Base-by-base conservation (phyloP, 805 yeast species). In the Barnettozyma sp. region DNA sequence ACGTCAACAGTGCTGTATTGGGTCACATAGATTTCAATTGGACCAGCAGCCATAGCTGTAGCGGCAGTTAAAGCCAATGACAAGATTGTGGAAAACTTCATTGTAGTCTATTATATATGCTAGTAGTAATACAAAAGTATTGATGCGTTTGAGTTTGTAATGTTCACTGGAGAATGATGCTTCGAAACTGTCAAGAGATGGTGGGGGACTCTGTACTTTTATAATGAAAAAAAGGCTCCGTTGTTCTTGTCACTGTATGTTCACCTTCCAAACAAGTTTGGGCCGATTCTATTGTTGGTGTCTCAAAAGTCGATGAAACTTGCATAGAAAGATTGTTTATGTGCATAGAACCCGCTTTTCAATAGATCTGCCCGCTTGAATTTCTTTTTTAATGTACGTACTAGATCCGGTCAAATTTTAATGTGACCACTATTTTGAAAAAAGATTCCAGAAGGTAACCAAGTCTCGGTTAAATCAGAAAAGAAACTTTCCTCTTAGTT, bases 21-120 rank as follows among this genome's bases (percentile, higher is more conserved):
- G 10, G 54, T 50, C 26, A 52, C 39, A 27, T 48, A 48, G 32
- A 52, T 43, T 39, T 50, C 49, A 26, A 52, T 36, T 35, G 56
- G 56, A 13, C 52, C 50, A 35, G 55, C 51, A 20, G 51, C 53
- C 22, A 39, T 36, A 5, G n/a, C 39, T 16, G 39, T n/a, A 14
- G 33, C 22, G 21, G 48, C 44, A n/a, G 51, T 20, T 22, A 40
- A 28, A 19, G 49, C 48, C 17, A 45, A 26, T 16, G 51, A 25
- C 31, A 50, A 22, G 30, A 50, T 13, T 4, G 43, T 37, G 4
- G 51, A 36, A 40, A 52, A 45, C 28, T 50, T 40, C 56, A 52
- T 52, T 36, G 38, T 42, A 19, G n/a, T n/a, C n/a, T n/a, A 9
- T 13, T 17, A 10, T 17, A 21, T 27, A 16, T 27, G 30, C 19